Conservation (phyloP, 345 rosid species). For the Viola odorata region DNA sequence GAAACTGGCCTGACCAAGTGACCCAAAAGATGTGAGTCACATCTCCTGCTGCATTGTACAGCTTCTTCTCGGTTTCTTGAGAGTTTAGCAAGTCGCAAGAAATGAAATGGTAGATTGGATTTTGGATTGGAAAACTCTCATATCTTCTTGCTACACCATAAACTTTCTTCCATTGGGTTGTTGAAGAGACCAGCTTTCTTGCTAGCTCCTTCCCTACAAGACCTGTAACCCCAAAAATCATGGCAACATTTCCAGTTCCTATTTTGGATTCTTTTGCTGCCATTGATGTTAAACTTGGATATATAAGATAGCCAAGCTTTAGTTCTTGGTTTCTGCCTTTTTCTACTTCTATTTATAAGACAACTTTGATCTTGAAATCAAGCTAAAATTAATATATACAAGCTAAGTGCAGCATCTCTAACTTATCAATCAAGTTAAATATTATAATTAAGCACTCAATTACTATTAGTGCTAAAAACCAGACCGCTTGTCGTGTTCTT, state of each 20-base stretch:
- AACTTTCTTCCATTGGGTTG: constrained; percentile 53
- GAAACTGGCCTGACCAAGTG: constrained; percentile 69
- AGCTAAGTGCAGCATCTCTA: too few species aligned
- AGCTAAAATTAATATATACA: too few species aligned
- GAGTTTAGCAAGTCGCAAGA: constrained; percentile 67
- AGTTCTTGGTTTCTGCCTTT: neutral
- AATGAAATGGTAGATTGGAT: constrained; percentile 50
- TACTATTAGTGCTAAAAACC: neutral
- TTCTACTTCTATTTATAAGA: neutral
- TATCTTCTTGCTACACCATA: constrained; percentile 71
- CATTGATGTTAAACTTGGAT: constrained; percentile 20
- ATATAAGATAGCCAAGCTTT: neutral
- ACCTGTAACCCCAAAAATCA: constrained; percentile 81
- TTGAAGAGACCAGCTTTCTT: constrained; percentile 38
- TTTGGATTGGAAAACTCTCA: constrained; percentile 36
- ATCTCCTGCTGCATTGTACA: constrained; percentile 33
- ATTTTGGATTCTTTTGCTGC: constrained; percentile 23
- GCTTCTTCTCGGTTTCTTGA: constrained; percentile 39
- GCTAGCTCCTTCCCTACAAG: constrained; percentile 79
- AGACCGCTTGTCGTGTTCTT: constrained; percentile 13
- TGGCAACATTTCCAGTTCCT: constrained; percentile 42
- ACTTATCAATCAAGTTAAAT: too few species aligned
- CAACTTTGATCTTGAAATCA: too few species aligned
- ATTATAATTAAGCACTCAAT: too few species aligned
- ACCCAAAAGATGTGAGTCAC: constrained; percentile 82